phyloP scores from a whole-genome alignment of 2,329 filamentous ascomycete genomes.

The Fusarium euwallaceae region DNA sequence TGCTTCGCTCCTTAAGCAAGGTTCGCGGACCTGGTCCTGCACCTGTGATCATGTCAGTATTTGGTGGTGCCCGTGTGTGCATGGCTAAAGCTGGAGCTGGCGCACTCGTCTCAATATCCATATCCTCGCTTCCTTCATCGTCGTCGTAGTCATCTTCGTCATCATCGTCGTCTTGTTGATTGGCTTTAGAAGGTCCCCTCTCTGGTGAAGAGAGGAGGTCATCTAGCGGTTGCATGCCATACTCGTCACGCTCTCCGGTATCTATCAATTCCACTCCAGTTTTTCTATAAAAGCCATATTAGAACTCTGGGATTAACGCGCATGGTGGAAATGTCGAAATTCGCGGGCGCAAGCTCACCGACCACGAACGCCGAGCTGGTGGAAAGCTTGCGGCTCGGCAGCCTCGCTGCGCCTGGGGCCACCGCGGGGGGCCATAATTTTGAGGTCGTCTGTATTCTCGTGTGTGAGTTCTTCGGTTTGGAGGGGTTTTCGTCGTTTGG shows the following conservation, averaged over 20 bases:
- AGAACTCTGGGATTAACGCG: conserved; percentile 3
- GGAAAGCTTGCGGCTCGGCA: conserved; percentile 50
- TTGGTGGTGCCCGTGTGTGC: not conserved
- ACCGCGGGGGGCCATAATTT: conserved; percentile 51
- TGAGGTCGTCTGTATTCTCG: not conserved
- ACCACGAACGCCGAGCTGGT: conserved; percentile 53
- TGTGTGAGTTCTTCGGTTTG: accelerated
- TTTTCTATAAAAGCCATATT: conserved; percentile 70
- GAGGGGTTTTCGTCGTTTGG: not conserved
- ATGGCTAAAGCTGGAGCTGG: conserved; percentile 5
- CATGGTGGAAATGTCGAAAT: not conserved
- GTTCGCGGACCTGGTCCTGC: conserved; percentile 67
- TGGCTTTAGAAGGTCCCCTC: conserved; percentile 56
- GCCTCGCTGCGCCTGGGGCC: conserved; percentile 47
- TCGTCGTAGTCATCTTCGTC: conserved; percentile 42
- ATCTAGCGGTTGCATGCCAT: conserved; percentile 91
- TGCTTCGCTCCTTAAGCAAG: conserved; percentile 64
- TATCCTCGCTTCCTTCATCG: conserved; percentile 58
- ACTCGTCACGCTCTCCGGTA: conserved; percentile 84
- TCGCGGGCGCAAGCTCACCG: conserved; percentile 50
- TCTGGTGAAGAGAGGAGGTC: conserved; percentile 90
- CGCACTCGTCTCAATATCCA: conserved; percentile 66
- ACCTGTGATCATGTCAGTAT: conserved; percentile 53
- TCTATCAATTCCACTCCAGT: conserved; percentile 88
- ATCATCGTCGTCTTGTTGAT: conserved; percentile 40